Conservation (phyloP, 371 early-diverging fungal genomes). For the Rhizopus microsporus region DNA sequence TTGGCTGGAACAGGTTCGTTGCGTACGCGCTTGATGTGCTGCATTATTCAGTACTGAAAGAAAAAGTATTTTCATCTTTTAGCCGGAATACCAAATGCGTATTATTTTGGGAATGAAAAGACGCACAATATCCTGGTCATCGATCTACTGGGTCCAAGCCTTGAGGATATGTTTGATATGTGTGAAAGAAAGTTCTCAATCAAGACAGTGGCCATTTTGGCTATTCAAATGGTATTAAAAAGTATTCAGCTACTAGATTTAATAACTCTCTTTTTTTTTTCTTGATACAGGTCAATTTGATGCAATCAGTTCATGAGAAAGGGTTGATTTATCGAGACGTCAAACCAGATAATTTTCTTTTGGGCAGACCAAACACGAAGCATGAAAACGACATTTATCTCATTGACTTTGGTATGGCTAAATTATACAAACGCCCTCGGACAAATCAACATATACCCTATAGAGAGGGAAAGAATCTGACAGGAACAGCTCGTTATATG, state of each 20-base stretch:
- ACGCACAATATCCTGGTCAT: conserved; percentile 88
- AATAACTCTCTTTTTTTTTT: background rate
- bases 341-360: conserved; percentile 98
- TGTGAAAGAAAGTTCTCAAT: conserved; percentile 85
- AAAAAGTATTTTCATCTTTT: background rate
- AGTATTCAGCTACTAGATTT: no score
- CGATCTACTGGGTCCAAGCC: conserved; percentile 91
- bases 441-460: conserved; percentile 85
- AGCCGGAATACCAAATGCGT: conserved; percentile 82
- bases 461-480: conserved; percentile 77
- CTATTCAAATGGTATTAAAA: conserved; percentile 82
- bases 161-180: conserved; percentile 95
- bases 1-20: conserved; percentile 66
- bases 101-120: conserved; percentile 93
- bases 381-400: conserved; percentile 56
- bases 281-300: conserved; percentile 66
- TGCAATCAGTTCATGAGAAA: conserved; percentile 92
- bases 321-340: conserved; percentile 97
- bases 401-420: conserved; percentile 93
- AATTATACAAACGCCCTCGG: conserved; percentile 79
- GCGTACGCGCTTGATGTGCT: background rate
- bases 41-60: background rate
- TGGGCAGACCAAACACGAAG: conserved; percentile 65
- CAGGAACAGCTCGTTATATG: conserved; percentile 94
- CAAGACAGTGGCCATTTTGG: conserved; percentile 93